phyloP scores from a whole-genome alignment of 306 rosid species.

The Cucurbita maxima region DNA sequence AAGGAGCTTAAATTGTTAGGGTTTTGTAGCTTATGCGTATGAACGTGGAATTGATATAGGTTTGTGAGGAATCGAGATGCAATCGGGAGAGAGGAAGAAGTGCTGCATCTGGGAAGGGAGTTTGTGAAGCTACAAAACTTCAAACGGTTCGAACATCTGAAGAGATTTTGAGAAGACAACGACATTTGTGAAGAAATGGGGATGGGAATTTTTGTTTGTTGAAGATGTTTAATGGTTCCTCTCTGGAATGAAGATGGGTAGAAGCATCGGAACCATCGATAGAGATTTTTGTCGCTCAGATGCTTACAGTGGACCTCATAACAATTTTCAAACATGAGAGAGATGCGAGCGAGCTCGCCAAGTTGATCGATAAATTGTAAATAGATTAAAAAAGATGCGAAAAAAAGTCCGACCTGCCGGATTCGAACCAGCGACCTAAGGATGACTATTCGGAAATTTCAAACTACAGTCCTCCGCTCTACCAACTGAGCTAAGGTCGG shows the following conservation, averaged over 20 bases:
- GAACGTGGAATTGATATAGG: not conserved
- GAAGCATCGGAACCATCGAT: not conserved
- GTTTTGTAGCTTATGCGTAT: not conserved
- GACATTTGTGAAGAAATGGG: not conserved
- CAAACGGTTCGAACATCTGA: not conserved
- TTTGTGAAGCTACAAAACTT: not conserved
- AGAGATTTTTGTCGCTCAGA: not conserved
- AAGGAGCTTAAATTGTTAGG: not conserved
- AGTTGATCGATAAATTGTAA: too few species aligned
- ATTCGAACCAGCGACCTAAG: too few species aligned
- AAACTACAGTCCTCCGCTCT: too few species aligned
- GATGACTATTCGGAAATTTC: too few species aligned
- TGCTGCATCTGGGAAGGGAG: not conserved
- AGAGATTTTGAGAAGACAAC: constrained; percentile 3
- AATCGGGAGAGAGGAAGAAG: not conserved
- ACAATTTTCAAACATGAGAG: not conserved
- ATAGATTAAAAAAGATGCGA: too few species aligned
- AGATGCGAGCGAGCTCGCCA: too few species aligned
- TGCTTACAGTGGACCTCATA: not conserved
- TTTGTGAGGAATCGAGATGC: not conserved
- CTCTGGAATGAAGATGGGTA: not conserved
- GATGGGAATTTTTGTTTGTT: not conserved
- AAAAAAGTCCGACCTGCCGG: too few species aligned
- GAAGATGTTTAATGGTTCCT: not conserved
- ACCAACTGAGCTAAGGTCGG: too few species aligned